Evolutionary conservation across 2,329 filamentous ascomycete genomes (phyloP).

Genomic region (Rhynchosporium secalis): DNA sequence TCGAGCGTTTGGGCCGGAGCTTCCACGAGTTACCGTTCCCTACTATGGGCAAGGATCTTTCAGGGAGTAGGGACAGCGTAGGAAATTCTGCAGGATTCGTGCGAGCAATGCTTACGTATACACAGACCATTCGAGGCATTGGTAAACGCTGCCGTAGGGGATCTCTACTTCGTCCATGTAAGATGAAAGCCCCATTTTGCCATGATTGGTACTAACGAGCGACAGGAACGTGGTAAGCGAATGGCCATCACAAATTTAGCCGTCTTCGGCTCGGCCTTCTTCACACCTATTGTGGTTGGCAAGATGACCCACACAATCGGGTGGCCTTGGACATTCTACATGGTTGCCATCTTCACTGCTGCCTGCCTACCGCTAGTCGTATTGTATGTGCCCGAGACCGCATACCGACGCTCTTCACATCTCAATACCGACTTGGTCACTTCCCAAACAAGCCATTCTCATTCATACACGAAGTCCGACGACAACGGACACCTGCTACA

Average conservation of each 20-base stretch:
- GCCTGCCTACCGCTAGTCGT: conserved; percentile 69
- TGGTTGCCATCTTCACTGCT: conserved; percentile 81
- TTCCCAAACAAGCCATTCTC: conserved; percentile 24
- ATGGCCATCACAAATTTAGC: conserved; percentile 80
- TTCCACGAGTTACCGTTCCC: conserved; percentile 65
- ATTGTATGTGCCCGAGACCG: conserved; percentile 82
- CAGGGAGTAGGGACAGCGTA: conserved; percentile 79
- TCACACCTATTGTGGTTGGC: conserved; percentile 87
- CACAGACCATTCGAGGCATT: conserved; percentile 75
- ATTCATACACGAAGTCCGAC: conserved; percentile 13
- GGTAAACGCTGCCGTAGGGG: conserved; percentile 85
- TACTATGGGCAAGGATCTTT: conserved; percentile 77
- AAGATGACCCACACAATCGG: conserved; percentile 75
- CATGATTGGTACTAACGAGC: conserved; percentile 2
- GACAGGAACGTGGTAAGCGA: conserved; percentile 70
- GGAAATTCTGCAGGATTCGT: not conserved
- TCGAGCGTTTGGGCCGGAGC: conserved; percentile 76
- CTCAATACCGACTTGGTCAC: conserved; percentile 68
- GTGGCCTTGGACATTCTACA: conserved; percentile 89
- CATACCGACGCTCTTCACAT: conserved; percentile 65
- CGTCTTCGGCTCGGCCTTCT: conserved; percentile 70
- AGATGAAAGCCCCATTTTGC: conserved; percentile 34
- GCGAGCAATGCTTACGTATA: not conserved
- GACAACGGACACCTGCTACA: not conserved
- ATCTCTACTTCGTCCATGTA: conserved; percentile 87